Evolutionary conservation across 2,329 filamentous ascomycete species (phyloP), one percentile per base, ranked within the genome.

Genomic region (Aspergillus ustus): DNA sequence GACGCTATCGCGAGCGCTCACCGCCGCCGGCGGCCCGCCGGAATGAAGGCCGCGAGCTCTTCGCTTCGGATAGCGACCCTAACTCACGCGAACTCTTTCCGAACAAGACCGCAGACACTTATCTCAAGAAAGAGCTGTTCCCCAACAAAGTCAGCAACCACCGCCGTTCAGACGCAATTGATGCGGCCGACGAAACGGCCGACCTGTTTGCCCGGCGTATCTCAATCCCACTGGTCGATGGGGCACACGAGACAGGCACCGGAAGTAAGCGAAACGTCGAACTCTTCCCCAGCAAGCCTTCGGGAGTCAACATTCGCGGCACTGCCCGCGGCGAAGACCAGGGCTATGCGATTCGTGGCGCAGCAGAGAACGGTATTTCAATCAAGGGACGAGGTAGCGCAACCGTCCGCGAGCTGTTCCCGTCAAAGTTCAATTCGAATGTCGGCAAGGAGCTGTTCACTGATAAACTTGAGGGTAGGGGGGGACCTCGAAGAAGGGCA

Each of bases 361-460:
- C 60, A 3, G 60, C 59, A 8, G 59, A 61, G 31, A 78, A 79
- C 25, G 87, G 84, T 0, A 84, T 91, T 64, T 80, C 83, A 11
- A 92, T 92, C 73, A 92, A 90, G 71, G 90, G 90, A 69, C 89
- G 88, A 68, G 88, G 89, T 2, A 44, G 44, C 9, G 80, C 82
- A 2, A 87, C 86, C 7, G 84, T 82, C 2, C 88, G 85, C 66
- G 90, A 93, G 73, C 75, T 93, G 20, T 92, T 92, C 68, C 90
- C 90, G 0, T 82, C 82, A 17, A 89, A 87, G 66, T 84, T 76
- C 54, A 69, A 73, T 20, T 73, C 66, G 66, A 91, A 91, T 70
- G 77, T 83, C 2, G 87, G 86, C 53, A 92, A 91, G 75, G 90
- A 93, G 72, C 75, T 92, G 17, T 91, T 92, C 69, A 82, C 84